A percentile compares a stretch with the other conserved stretches of the same genome.
Evolutionary conservation across 2,329 filamentous ascomycete genomes (phyloP).

Genomic region (Fusarium cyanostomum): DNA sequence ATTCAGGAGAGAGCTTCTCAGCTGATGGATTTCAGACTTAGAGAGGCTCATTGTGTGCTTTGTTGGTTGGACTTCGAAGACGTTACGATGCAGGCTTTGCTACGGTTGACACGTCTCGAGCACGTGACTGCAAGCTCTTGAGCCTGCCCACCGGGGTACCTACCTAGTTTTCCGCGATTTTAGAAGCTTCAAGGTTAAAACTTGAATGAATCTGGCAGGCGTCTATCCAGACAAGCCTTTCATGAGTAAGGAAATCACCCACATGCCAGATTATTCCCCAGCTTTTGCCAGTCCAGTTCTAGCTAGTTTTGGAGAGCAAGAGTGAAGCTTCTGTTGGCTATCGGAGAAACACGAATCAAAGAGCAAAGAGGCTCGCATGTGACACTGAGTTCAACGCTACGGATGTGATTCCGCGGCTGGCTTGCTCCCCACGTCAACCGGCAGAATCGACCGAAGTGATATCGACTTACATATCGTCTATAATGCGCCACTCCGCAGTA

Average conservation of each 20-base stretch:
- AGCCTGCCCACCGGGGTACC: too few relatives aligned
- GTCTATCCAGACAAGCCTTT: too few relatives aligned
- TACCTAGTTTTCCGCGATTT: too few relatives aligned
- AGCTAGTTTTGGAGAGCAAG: neutral
- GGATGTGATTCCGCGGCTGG: neutral
- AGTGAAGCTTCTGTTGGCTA: neutral
- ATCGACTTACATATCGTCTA: neutral
- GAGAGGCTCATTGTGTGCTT: neutral
- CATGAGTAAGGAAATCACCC: too few relatives aligned
- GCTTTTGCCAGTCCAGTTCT: neutral
- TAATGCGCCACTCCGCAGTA: neutral
- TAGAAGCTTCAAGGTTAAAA: too few relatives aligned
- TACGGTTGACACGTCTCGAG: too few relatives aligned
- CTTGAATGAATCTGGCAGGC: too few relatives aligned
- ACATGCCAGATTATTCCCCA: neutral
- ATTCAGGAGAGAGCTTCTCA: neutral
- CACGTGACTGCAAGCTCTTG: too few relatives aligned
- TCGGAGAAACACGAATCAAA: neutral
- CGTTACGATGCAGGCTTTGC: too few relatives aligned
- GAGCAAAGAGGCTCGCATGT: neutral
- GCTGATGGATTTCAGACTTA: neutral
- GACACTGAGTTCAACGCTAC: neutral
- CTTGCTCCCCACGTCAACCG: neutral
- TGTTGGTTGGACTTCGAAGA: too few relatives aligned
- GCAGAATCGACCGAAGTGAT: neutral